phyloP scores from a whole-genome alignment of 495 filamentous ascomycete genomes.

The Penicillium coffeae region DNA sequence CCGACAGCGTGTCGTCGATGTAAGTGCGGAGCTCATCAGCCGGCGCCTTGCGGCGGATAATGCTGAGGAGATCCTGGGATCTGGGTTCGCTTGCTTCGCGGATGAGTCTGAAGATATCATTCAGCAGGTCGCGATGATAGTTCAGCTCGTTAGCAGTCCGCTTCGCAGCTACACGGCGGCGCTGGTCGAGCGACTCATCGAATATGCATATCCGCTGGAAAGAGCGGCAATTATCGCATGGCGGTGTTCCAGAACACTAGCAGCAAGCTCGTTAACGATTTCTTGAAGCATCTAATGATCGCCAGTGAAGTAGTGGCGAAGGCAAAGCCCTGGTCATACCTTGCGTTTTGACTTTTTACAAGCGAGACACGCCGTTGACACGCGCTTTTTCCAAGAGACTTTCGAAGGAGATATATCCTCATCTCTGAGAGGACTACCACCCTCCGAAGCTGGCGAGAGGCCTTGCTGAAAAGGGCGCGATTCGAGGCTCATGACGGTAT shows the following conservation, averaged over 20 bases:
- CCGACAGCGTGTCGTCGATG: slow-evolving; percentile 30
- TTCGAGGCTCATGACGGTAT: slow-evolving; percentile 19
- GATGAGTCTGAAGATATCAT: slow-evolving; percentile 39
- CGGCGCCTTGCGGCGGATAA: slow-evolving; percentile 35
- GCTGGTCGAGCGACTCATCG: slow-evolving; percentile 46
- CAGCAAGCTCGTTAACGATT: not conserved
- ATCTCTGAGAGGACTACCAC: slow-evolving; percentile 17
- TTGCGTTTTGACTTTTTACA: slow-evolving; percentile 50
- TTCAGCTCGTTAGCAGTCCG: slow-evolving; percentile 42
- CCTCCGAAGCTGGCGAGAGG: slow-evolving; percentile 24
- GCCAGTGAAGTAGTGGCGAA: too few species aligned
- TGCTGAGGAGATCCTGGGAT: slow-evolving; percentile 27
- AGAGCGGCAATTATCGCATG: slow-evolving; percentile 41
- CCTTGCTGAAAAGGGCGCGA: slow-evolving; percentile 28
- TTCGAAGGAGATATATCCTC: slow-evolving; percentile 7
- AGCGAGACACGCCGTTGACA: slow-evolving; percentile 44
- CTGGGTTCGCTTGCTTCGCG: slow-evolving; percentile 30
- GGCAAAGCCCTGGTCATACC: slow-evolving; percentile 22
- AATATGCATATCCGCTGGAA: slow-evolving; percentile 42
- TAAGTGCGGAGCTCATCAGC: slow-evolving; percentile 35
- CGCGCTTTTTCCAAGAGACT: slow-evolving; percentile 35
- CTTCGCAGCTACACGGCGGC: slow-evolving; percentile 47
- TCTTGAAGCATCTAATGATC: too few species aligned
- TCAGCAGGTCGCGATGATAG: slow-evolving; percentile 41
- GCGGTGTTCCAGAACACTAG: slow-evolving; percentile 40